These are phyloP conservation scores for Fusarium sp. DNA, from an alignment of 2,329 filamentous ascomycete species.

Conservation along the genomic window DNA sequence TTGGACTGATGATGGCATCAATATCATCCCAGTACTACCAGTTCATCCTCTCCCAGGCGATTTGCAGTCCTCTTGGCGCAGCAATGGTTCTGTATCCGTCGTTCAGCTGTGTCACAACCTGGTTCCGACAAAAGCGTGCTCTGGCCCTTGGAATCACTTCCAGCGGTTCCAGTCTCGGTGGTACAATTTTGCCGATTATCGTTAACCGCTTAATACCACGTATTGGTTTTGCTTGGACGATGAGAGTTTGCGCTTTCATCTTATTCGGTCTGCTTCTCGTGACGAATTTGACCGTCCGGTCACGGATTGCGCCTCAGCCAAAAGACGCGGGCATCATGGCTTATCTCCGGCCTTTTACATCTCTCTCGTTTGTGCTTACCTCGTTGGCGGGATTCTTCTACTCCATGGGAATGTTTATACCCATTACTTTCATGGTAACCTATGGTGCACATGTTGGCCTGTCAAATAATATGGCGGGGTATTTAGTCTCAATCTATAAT, in stretches of 20 bases:
- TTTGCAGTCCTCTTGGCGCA: not conserved
- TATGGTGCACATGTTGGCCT: not conserved
- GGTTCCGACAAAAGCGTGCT: not conserved
- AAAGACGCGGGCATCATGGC: not conserved
- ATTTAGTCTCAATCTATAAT: not conserved
- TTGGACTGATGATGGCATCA: not conserved
- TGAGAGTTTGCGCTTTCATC: not conserved
- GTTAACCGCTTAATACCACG: not conserved
- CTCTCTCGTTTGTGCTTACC: not conserved
- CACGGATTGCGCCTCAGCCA: not conserved
- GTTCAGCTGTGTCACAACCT: not conserved
- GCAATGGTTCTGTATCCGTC: not conserved
- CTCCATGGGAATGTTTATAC: not conserved
- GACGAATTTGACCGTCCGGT: not conserved
- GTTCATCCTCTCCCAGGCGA: not conserved
- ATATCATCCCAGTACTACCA: not conserved
- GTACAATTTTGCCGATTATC: not conserved
- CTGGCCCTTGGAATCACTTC: not conserved
- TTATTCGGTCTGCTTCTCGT: not conserved
- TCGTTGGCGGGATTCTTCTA: not conserved
- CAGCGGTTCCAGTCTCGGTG: not conserved
- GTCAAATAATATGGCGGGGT: not conserved
- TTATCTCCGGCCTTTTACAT: not conserved
- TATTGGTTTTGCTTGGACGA: not conserved
- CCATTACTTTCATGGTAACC: not conserved